Percentiles rank a stretch among this genome's conserved stretches.
Conservation (phyloP, 768 basidiomycete species). For the Tylopilus vinaceipallidus region DNA sequence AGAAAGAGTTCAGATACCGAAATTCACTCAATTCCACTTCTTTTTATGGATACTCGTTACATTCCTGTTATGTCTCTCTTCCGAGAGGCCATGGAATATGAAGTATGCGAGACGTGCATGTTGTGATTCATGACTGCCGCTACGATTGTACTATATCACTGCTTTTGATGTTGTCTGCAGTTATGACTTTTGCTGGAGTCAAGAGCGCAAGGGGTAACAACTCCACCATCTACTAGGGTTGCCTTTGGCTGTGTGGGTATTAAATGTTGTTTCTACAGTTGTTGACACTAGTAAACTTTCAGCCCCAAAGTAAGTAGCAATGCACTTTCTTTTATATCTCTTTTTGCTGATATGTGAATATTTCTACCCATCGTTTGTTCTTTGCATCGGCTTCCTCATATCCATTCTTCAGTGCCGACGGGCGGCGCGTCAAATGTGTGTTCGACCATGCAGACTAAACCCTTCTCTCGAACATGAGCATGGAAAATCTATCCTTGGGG, state of each 20-base stretch:
- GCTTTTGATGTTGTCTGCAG: constrained; percentile 45
- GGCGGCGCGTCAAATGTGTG: constrained; percentile 12
- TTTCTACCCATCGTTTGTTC: constrained; percentile 11
- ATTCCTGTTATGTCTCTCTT: constrained; percentile 55
- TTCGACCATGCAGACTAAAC: constrained; percentile 11
- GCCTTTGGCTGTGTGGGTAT: constrained; percentile 48
- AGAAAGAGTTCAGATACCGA: neutral
- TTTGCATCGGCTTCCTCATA: constrained; percentile 7
- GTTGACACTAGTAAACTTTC: too few relatives aligned
- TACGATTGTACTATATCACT: constrained; percentile 53
- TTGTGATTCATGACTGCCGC: neutral
- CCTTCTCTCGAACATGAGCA: constrained; percentile 5
- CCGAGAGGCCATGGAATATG: constrained; percentile 56
- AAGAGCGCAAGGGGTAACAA: constrained; percentile 44
- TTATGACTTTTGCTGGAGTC: constrained; percentile 50
- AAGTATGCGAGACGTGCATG: constrained; percentile 39
- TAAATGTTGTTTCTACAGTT: neutral
- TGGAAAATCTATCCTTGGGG: constrained; percentile 4
- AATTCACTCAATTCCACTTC: constrained; percentile 2
- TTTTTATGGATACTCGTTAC: constrained; percentile 38
- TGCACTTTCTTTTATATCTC: too few relatives aligned
- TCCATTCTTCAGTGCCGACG: constrained; percentile 14
- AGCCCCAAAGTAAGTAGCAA: too few relatives aligned
- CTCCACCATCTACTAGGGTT: constrained; percentile 53
- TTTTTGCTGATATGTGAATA: too few relatives aligned